phyloP scores from a whole-genome alignment of 371 early-diverging fungal genomes.

The Mortierella sp. region DNA sequence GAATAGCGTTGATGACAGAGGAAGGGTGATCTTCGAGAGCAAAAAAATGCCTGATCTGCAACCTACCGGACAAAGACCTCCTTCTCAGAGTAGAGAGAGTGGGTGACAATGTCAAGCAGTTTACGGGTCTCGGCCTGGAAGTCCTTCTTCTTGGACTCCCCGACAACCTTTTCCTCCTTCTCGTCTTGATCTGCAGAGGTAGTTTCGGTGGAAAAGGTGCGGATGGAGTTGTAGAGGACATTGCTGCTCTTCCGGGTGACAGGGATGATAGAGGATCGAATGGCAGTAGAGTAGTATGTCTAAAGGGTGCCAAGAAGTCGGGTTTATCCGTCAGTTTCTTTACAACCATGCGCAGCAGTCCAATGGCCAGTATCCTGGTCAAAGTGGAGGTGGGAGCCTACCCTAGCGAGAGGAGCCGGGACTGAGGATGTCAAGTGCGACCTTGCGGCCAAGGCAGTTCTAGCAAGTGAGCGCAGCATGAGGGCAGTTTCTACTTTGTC shows the following conservation, averaged over 20 bases:
- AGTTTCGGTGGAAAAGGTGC: constrained; percentile 36
- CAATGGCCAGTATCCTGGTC: too few species aligned
- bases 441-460: constrained; percentile 42
- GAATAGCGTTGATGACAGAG: too few species aligned
- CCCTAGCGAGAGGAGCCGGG: constrained; percentile 22
- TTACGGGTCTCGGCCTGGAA: constrained; percentile 90
- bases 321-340: too few species aligned
- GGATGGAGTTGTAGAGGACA: constrained; percentile 23
- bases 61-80: constrained; percentile 85
- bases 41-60: constrained; percentile 80
- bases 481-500: too few species aligned
- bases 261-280: constrained; percentile 31
- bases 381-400: constrained; percentile 1
- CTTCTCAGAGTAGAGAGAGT: constrained; percentile 90
- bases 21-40: too few species aligned
- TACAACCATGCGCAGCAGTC: too few species aligned
- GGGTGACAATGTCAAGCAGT: constrained; percentile 86
- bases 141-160: constrained; percentile 47
- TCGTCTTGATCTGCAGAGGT: constrained; percentile 20
- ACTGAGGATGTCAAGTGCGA: constrained; percentile 13
- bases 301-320: neutral
- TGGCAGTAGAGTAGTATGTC: constrained; percentile 35
- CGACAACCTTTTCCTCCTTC: constrained; percentile 38
- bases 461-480: constrained; percentile 49
- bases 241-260: constrained; percentile 17